Evolutionary conservation across 805 yeast species (phyloP).

Genomic region (Candida maltosa): DNA sequence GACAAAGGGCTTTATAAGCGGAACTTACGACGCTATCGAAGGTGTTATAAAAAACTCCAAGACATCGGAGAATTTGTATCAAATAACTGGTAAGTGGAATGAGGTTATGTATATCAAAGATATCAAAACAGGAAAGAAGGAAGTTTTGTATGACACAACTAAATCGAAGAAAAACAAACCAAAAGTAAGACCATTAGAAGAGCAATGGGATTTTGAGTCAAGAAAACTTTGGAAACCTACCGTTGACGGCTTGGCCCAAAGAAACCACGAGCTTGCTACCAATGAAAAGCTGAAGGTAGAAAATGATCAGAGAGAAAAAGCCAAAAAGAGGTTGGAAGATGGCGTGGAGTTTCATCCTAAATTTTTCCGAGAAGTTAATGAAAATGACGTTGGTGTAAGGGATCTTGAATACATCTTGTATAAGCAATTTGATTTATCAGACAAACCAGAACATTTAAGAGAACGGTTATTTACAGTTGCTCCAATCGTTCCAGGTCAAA

Average conservation of each 20-base stretch:
- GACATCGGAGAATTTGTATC: slow-evolving; percentile 51
- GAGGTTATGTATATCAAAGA: slow-evolving; percentile 68
- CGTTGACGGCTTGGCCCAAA: slow-evolving; percentile 69
- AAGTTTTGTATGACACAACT: slow-evolving; percentile 43
- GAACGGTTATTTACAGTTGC: slow-evolving; percentile 59
- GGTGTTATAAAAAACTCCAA: slow-evolving; percentile 57
- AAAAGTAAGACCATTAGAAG: slow-evolving; percentile 68
- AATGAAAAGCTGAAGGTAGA: slow-evolving; percentile 86
- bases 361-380: slow-evolving; percentile 51
- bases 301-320: slow-evolving; percentile 73
- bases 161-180: slow-evolving; percentile 57
- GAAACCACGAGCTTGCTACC: slow-evolving; percentile 84
- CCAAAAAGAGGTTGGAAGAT: slow-evolving; percentile 71
- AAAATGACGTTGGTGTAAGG: slow-evolving; percentile 18
- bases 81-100: slow-evolving; percentile 90
- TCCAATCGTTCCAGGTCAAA: slow-evolving; percentile 84
- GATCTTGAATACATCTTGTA: slow-evolving; percentile 65
- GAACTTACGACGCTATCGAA: slow-evolving; percentile 84
- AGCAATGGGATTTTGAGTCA: slow-evolving; percentile 81
- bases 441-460: slow-evolving; percentile 50
- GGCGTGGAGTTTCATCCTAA: slow-evolving; percentile 81
- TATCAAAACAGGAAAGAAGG: slow-evolving; percentile 44
- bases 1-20: slow-evolving; percentile 90
- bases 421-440: slow-evolving; percentile 51
- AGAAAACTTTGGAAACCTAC: slow-evolving; percentile 82